Conservation (phyloP, 257 asterid species). For the Salvia rosmarinus region DNA sequence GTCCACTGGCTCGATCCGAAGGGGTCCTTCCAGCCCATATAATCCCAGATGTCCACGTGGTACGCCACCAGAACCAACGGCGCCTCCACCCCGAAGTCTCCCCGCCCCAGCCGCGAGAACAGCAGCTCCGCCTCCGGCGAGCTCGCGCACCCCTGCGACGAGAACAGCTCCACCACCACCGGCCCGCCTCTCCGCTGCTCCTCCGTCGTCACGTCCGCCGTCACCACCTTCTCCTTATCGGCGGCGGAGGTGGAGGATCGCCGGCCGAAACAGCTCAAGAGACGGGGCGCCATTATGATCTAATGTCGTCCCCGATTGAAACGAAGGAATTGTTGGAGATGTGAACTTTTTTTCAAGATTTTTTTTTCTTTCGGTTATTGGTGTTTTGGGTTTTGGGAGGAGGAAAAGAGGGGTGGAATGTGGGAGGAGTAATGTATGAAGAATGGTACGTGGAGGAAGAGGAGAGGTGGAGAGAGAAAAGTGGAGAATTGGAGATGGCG, state of each 20-base stretch:
- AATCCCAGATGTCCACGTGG: constrained; percentile 93
- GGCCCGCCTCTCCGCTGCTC: constrained; percentile 67
- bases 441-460: no score
- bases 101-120: constrained; percentile 83
- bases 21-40: constrained; percentile 91
- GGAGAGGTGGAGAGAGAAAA: no score
- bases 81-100: constrained; percentile 66
- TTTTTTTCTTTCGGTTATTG: background rate
- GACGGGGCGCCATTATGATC: constrained; percentile 68
- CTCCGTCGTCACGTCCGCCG: constrained; percentile 62
- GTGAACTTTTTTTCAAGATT: background rate
- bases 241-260: constrained; percentile 41
- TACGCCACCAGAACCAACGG: constrained; percentile 74
- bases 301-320: constrained; percentile 41
- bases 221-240: constrained; percentile 34
- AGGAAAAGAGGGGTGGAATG: no score
- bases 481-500: no score
- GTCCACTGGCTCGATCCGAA: constrained; percentile 90
- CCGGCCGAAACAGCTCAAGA: constrained; percentile 63
- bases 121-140: constrained; percentile 87
- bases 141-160: constrained; percentile 93
- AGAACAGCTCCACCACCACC: constrained; percentile 82
- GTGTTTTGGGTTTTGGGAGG: constrained; percentile 12
- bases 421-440: no score
- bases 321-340: no score